Base-by-base conservation (phyloP, 768 basidiomycete genomes). In the Atractiella rhizophila region DNA sequence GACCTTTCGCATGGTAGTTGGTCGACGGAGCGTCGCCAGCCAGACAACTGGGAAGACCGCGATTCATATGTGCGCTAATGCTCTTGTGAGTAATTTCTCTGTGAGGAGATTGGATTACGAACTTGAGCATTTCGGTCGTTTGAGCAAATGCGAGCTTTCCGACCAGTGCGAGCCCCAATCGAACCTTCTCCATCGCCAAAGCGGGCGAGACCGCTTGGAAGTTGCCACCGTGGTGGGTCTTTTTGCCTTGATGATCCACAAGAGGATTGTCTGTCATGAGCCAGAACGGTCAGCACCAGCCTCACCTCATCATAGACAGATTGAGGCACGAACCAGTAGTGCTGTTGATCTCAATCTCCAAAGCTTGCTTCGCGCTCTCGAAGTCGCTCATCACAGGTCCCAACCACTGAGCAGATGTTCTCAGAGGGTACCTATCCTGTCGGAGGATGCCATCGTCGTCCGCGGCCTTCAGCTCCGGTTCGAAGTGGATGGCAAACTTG, bases 251-350 rank as follows among this genome's bases (percentile, higher is more conserved):
- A 30, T 65, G 65, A 46, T 85, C 76, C 28, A 82, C 63, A 7
- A 85, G 67, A 1, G 81, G 81, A 54, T 85, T 85, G 54, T 85
- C 81, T 4, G 81, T 85, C n/a, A n/a, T n/a, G n/a, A n/a, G n/a
- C n/a, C n/a, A n/a, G n/a, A n/a, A n/a, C n/a, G n/a, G n/a, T n/a
- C n/a, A n/a, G n/a, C n/a, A n/a, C n/a, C n/a, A n/a, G n/a, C n/a
- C n/a, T n/a, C n/a, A n/a, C n/a, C n/a, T n/a, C n/a, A n/a, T n/a
- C n/a, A n/a, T n/a, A n/a, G n/a, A n/a, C n/a, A n/a, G n/a, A n/a
- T n/a, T n/a, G n/a, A n/a, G n/a, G n/a, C n/a, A n/a, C n/a, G n/a
- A n/a, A n/a, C n/a, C n/a, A n/a, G n/a, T n/a, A 16, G 81, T 82
- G 24, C 76, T 76, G 56, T 83, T 83, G 60, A 76, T 71, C 56